Percentiles rank a stretch among this genome's conserved stretches.
Conservation (phyloP, 192 early-diverging fungal species). For the Podila epigama region DNA sequence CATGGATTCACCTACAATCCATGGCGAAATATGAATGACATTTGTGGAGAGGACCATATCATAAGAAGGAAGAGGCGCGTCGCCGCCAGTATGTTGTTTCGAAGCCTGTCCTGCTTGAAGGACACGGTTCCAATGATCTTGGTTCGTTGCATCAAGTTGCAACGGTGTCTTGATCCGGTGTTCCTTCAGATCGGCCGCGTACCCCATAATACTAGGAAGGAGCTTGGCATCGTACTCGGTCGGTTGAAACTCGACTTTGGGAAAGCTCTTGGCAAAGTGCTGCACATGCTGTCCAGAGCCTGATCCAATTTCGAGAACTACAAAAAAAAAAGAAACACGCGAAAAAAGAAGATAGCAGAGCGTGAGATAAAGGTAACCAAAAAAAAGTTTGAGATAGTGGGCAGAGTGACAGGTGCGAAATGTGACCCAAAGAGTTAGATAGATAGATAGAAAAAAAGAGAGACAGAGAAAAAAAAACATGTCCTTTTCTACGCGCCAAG, state of each 20-base stretch:
- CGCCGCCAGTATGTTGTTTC: background rate
- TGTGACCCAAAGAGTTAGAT: no score
- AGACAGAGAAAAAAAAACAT: background rate
- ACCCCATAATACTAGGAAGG: conserved; percentile 30
- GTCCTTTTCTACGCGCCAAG: background rate
- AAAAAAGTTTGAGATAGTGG: no score
- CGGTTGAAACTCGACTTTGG: conserved; percentile 29
- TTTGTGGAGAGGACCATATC: conserved; percentile 37
- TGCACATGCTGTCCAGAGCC: conserved; percentile 43
- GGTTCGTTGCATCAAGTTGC: conserved; percentile 33
- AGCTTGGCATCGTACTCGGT: conserved; percentile 23
- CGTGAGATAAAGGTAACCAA: no score
- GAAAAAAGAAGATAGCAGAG: no score
- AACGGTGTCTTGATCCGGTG: conserved; percentile 27
- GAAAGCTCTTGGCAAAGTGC: conserved; percentile 22
- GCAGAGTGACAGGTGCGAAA: no score
- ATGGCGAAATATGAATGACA: conserved; percentile 46
- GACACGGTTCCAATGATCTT: conserved; percentile 23
- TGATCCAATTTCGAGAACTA: conserved; percentile 40
- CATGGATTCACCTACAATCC: conserved; percentile 39
- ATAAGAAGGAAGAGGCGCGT: background rate
- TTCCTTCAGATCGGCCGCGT: conserved; percentile 18
- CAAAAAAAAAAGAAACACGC: background rate
- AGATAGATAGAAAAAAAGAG: no score
- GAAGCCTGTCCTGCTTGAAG: background rate